Conservation (phyloP, 192 early-diverging fungal species). For the Entomortierella beljakovae region DNA sequence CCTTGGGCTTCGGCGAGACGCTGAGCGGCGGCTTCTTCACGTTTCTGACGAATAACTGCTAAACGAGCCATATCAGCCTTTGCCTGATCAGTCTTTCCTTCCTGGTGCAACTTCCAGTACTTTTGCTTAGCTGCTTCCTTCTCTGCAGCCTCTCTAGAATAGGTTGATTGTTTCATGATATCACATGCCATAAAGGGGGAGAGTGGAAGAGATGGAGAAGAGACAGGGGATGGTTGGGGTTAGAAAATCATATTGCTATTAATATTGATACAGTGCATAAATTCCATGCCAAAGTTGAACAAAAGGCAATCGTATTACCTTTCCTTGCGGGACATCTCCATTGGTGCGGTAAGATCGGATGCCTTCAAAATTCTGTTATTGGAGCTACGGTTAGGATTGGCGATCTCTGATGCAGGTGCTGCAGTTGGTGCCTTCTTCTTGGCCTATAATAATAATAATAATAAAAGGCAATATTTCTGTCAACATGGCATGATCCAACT, state of each 20-base stretch:
- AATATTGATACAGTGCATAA: too few relatives aligned
- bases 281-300: neutral
- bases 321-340: constrained; percentile 56
- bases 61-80: constrained; percentile 63
- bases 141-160: constrained; percentile 60
- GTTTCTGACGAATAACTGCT: constrained; percentile 61
- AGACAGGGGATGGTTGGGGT: too few relatives aligned
- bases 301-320: constrained; percentile 12
- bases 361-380: constrained; percentile 50
- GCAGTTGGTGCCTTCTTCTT: constrained; percentile 20
- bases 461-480: neutral
- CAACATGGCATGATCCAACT: neutral
- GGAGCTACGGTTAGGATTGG: constrained; percentile 47
- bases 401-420: constrained; percentile 21
- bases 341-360: constrained; percentile 49
- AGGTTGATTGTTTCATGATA: neutral
- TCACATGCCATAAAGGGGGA: neutral
- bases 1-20: constrained; percentile 59
- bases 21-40: constrained; percentile 63
- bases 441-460: constrained; percentile 5
- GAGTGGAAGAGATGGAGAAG: neutral
- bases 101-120: constrained; percentile 65
- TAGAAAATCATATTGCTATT: too few relatives aligned
- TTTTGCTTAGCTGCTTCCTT: constrained; percentile 61
- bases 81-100: constrained; percentile 67